Base-by-base conservation (phyloP, 176 grass and related monocot genomes). In the Cenchrus fungigraminus region DNA sequence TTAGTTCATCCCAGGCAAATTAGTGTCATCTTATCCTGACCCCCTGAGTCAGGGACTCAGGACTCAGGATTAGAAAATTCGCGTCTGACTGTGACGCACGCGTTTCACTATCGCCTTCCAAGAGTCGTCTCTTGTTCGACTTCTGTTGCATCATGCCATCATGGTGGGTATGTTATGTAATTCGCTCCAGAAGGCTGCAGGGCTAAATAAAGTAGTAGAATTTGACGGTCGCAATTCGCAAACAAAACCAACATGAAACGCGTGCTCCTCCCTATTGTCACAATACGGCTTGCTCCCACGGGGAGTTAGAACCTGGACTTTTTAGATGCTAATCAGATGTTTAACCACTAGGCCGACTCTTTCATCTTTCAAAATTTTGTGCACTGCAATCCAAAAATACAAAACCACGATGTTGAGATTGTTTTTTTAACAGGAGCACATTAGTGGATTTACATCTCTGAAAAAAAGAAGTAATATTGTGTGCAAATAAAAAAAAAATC, bases 121-220 rank as follows among this genome's bases (percentile, higher is more conserved):
- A 62, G 37, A 91, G 81, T 76, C 70, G 76, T 84, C 45, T 76
- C 62, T 7, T 28, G 29, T 44, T 80, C 31, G 3, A 34, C 62
- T 9, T 84, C 53, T 37, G 75, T 28, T 46, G 56, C 28, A 7
- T 81, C 44, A 79, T 51, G 43, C 46, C 20, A 14, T 77, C 7
- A 74, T 32, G 43, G 34, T 74, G 84, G 32, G 73, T 66, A 53
- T 73, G 73, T 65, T 73, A 78, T 72, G 42, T 28, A 58, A 54
- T 60, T 83, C 37, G 73, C 15, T 65, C 20, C 13, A 10, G 11
- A 82, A 82, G 12, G 42, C 4, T 56, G 37, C 45, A 58, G 19
- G 66, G 25, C 14, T 25, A 25, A 25, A 25, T 29, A 47, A 6
- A 66, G 12, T 37, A 8, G 9, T 69, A 20, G 8, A 45, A 10